Evolutionary conservation across 2,329 filamentous ascomycete genomes (phyloP).

Genomic region (Cladophialophora carrionii): DNA sequence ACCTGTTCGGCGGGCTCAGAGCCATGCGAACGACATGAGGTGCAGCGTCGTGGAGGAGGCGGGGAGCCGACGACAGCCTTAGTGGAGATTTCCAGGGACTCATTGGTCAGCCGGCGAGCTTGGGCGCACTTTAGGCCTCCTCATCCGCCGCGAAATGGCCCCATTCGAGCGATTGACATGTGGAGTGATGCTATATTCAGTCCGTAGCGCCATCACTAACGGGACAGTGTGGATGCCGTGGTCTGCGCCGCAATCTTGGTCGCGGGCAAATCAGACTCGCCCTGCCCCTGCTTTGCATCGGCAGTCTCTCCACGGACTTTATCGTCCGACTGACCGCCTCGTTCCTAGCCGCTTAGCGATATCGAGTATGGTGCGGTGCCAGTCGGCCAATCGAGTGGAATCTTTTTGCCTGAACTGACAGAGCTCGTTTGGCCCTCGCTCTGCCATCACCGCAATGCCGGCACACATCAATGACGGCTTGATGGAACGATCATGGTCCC

Average conservation of each 20-base stretch:
- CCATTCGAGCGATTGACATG: background rate
- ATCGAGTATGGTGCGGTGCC: background rate
- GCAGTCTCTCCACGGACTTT: slow-evolving; percentile 31
- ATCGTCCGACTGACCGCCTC: slow-evolving; percentile 28
- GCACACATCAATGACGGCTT: background rate
- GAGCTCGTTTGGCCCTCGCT: background rate
- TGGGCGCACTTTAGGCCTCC: slow-evolving; percentile 1
- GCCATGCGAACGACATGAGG: background rate
- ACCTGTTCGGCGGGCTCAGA: background rate
- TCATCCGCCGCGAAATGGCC: slow-evolving; percentile 6
- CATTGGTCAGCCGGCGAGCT: slow-evolving; percentile 1
- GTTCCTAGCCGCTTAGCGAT: slow-evolving; percentile 6
- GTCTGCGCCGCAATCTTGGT: slow-evolving; percentile 33
- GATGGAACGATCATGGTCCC: background rate
- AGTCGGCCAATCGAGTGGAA: slow-evolving; percentile 1
- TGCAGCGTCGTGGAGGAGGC: background rate
- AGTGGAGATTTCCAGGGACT: slow-evolving; percentile 13
- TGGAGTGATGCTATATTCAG: slow-evolving; percentile 34
- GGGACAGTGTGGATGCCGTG: slow-evolving; percentile 6
- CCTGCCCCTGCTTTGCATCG: slow-evolving; percentile 8
- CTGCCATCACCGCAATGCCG: background rate
- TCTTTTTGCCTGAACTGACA: background rate
- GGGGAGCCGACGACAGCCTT: slow-evolving; percentile 13
- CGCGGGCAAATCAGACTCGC: slow-evolving; percentile 10
- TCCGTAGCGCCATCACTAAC: slow-evolving; percentile 31